Evolutionary conservation across 169 alveolate species (phyloP), one percentile per base, ranked within the genome.

Genomic region (Plasmodium cynomolgi): DNA sequence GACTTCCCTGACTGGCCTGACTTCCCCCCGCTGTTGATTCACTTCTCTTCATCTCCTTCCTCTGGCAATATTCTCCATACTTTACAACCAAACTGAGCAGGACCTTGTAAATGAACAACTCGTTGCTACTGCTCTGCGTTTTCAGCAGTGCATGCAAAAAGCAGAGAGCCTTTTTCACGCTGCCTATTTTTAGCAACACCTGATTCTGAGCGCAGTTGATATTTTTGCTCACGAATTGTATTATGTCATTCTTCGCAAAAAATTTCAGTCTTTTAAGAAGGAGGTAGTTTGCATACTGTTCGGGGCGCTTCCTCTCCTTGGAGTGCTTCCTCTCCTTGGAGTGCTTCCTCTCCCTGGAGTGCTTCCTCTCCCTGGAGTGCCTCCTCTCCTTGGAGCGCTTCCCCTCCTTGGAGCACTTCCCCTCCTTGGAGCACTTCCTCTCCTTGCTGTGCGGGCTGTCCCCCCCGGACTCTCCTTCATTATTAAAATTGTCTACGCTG

Each of bases 211-310:
- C 54, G 0, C 71, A 62, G 56, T 80, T 62, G 13, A 90, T 80
- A 44, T 47, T 81, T 80, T 39, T 90, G 73, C 47, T 90, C 81
- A 90, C 58, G 44, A 90, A 90, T 26, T 90, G 94, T 80, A 90
- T 80, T 39, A 90, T 41, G 34, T 90, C 94, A 80, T 90, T 90
- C n/a, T 80, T 90, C 13, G 82, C 56, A 90, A 90, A 90, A n/a
- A 8, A 80, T 26, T 31, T 79, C n/a, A 90, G 34, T 1, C 29
- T 80, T n/a, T 39, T 90, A 23, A 81, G 26, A 0, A 62, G 54
- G 15, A 79, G 34, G 29, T 90, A 79, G 62, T 90, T 80, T 34
- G 37, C 39, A 54, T 77, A 34, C 56, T 77, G 7, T 39, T 77
- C 62, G 77, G n/a, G 13, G 37, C 15, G 34, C 5, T n/a, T 29